Conservation (phyloP, 2,329 filamentous ascomycete genomes). For the Cadophora malorum region DNA sequence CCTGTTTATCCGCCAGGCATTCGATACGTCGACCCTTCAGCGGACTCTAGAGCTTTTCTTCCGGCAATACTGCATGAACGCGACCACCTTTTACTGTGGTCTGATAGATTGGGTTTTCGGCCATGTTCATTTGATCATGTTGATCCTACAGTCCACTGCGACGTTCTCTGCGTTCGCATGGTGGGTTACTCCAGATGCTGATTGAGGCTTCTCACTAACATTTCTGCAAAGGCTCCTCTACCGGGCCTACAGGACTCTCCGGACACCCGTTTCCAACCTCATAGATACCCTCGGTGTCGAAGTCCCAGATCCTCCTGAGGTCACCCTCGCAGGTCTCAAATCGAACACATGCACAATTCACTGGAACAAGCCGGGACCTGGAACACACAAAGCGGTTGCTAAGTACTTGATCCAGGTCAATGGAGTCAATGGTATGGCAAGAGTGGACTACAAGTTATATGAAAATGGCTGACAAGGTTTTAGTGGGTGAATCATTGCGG, state of each 20-base stretch:
- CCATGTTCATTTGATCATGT: conserved; percentile 45
- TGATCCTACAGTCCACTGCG: conserved; percentile 41
- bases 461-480: conserved; percentile 35
- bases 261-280: conserved; percentile 89
- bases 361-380: conserved; percentile 81
- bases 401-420: conserved; percentile 95
- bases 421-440: conserved; percentile 76
- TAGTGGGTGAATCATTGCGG: conserved; percentile 84
- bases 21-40: background rate
- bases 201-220: conserved; percentile 28
- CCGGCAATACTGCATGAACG: conserved; percentile 44
- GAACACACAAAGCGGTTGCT: conserved; percentile 64
- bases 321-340: conserved; percentile 89
- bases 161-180: conserved; percentile 45
- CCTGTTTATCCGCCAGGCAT: background rate
- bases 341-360: conserved; percentile 87
- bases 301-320: conserved; percentile 86
- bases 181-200: conserved; percentile 26
- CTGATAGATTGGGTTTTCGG: conserved; percentile 44
- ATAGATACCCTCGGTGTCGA: conserved; percentile 93
- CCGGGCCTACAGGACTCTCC: conserved; percentile 85
- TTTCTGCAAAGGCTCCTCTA: conserved; percentile 71
- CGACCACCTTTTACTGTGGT: conserved; percentile 42
- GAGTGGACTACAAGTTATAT: background rate
- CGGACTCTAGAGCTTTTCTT: conserved; percentile 11